Conservation (phyloP, 2,329 filamentous ascomycete species). For the Neofusicoccum umdonicola region DNA sequence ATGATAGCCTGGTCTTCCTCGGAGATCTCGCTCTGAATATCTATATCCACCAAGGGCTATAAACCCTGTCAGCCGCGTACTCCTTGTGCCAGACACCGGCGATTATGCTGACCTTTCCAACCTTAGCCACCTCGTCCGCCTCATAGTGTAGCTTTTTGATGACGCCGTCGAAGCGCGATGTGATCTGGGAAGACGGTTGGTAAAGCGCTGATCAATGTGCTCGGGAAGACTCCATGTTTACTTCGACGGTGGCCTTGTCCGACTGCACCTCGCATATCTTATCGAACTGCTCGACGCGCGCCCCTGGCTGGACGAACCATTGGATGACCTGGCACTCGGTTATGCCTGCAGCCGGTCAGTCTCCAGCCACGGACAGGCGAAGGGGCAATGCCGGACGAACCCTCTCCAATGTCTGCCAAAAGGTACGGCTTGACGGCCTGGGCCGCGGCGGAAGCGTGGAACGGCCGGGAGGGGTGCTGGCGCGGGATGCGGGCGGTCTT, state of each 20-base stretch:
- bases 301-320: slow-evolving; percentile 97
- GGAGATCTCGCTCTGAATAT: slow-evolving; percentile 76
- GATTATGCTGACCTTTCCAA: slow-evolving; percentile 61
- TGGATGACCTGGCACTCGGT: slow-evolving; percentile 98
- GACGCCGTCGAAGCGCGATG: slow-evolving; percentile 88
- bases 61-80: background rate
- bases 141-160: slow-evolving; percentile 97
- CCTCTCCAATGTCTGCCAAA: slow-evolving; percentile 83
- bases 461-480: slow-evolving; percentile 4
- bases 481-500: slow-evolving; percentile 4
- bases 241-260: slow-evolving; percentile 77
- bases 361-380: background rate
- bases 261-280: slow-evolving; percentile 97
- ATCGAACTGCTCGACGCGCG: slow-evolving; percentile 95
- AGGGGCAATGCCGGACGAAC: slow-evolving; percentile 42
- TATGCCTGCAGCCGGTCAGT: slow-evolving; percentile 62
- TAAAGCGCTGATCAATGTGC: slow-evolving; percentile 19
- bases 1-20: slow-evolving; percentile 54
- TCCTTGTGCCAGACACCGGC: background rate
- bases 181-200: slow-evolving; percentile 62
- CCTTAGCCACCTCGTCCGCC: slow-evolving; percentile 91
- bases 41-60: slow-evolving; percentile 87
- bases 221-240: slow-evolving; percentile 28
- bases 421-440: slow-evolving; percentile 72
- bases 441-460: slow-evolving; percentile 33